Conservation (phyloP, 345 rosid genomes). For the Ceriops tagal region DNA sequence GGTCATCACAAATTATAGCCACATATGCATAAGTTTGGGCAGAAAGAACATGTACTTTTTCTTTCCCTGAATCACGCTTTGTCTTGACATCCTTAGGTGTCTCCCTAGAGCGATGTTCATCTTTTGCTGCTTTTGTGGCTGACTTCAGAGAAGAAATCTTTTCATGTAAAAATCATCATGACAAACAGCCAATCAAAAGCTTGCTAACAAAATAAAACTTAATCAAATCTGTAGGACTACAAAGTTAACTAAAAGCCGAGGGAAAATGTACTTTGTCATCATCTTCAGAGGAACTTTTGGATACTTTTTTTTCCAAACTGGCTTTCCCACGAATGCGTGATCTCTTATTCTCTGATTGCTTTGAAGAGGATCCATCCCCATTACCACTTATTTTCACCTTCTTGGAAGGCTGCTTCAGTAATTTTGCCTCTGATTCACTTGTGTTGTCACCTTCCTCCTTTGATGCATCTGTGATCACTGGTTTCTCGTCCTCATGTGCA, state of each 20-base stretch:
- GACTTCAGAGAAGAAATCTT: constrained; percentile 55
- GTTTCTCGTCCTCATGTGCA: constrained; percentile 39
- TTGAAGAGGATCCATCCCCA: constrained; percentile 46
- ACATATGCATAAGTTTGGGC: neutral
- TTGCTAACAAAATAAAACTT: no score
- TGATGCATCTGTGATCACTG: constrained; percentile 24
- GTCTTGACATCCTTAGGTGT: constrained; percentile 60
- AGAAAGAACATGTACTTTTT: constrained; percentile 39
- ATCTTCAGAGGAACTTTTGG: constrained; percentile 44
- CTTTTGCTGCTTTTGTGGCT: constrained; percentile 41
- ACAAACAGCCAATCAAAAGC: neutral
- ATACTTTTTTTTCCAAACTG: constrained; percentile 36
- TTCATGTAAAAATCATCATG: constrained; percentile 35
- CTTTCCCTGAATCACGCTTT: constrained; percentile 51
- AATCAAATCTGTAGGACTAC: constrained; percentile 6
- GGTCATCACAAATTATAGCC: neutral
- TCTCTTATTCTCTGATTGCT: constrained; percentile 49
- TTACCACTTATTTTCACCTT: constrained; percentile 44
- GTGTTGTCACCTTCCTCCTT: constrained; percentile 40
- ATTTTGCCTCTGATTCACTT: constrained; percentile 41
- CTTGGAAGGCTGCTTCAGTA: constrained; percentile 28
- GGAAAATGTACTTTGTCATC: constrained; percentile 42
- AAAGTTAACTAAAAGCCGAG: constrained; percentile 9
- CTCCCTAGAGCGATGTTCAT: constrained; percentile 45
- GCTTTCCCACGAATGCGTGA: constrained; percentile 45